Percentiles rank a stretch among this genome's conserved stretches.
Evolutionary conservation across 2,329 filamentous ascomycete species (phyloP).

Genomic region (Aspergillus brasiliensis): DNA sequence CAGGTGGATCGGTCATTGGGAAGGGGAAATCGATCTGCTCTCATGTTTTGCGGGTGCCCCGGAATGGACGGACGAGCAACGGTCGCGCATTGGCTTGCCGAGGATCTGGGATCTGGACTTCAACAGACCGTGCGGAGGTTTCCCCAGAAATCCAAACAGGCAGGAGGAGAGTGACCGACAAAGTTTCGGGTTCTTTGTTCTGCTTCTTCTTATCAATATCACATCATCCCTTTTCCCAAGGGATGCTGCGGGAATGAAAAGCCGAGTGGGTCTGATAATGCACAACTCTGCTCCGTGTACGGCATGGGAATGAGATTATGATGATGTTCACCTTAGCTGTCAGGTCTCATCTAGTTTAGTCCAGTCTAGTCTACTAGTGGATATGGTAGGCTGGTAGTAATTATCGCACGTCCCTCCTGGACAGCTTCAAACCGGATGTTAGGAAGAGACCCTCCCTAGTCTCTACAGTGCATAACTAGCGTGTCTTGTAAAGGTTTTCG

Average conservation of each 20-base stretch:
- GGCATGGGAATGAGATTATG: not conserved
- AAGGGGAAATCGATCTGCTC: not conserved
- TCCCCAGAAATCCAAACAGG: not conserved
- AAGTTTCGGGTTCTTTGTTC: slow-evolving; percentile 3
- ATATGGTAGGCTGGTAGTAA: not conserved
- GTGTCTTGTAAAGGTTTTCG: not conserved
- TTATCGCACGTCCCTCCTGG: not conserved
- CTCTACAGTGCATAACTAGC: not conserved
- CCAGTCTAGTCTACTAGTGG: no score
- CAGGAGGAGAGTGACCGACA: not conserved
- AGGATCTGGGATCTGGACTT: slow-evolving; percentile 1
- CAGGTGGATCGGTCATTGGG: not conserved
- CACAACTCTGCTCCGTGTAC: no score
- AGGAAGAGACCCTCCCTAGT: not conserved
- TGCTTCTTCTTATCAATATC: not conserved
- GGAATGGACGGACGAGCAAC: not conserved
- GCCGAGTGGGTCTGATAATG: not conserved
- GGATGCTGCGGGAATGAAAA: not conserved
- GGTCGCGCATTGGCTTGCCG: slow-evolving; percentile 1
- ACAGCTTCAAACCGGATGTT: not conserved
- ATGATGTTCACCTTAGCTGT: not conserved
- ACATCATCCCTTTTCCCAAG: not conserved
- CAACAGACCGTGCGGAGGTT: not conserved
- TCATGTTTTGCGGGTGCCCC: not conserved
- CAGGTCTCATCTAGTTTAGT: not conserved